These are phyloP conservation scores for Pseudocercospora eumusae DNA, from an alignment of 2,329 filamentous ascomycete species.

Conservation along the genomic window DNA sequence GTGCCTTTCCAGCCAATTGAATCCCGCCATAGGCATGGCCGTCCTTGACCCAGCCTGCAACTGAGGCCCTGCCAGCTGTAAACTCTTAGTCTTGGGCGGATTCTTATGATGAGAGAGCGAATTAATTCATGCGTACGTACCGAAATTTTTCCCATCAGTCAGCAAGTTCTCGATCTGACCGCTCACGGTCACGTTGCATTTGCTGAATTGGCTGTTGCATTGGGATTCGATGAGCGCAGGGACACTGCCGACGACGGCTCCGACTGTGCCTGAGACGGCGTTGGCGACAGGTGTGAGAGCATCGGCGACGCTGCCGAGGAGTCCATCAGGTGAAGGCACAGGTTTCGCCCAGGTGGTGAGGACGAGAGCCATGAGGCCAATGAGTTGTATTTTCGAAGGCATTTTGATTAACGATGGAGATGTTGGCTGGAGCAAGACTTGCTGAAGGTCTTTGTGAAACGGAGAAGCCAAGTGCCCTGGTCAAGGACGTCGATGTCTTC, in stretches of 20 bases:
- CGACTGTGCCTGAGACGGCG: slow-evolving; percentile 11
- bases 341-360: background rate
- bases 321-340: background rate
- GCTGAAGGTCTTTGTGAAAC: background rate
- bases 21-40: slow-evolving; percentile 18
- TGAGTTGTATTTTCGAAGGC: background rate
- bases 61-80: slow-evolving; percentile 18
- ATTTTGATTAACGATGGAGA: background rate
- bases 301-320: background rate
- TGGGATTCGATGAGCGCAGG: slow-evolving; percentile 12
- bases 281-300: background rate
- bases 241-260: slow-evolving; percentile 8
- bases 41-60: slow-evolving; percentile 22
- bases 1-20: slow-evolving; percentile 15
- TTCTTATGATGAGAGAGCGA: too few species aligned
- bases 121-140: slow-evolving; percentile 10
- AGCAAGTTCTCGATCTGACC: slow-evolving; percentile 19
- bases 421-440: background rate
- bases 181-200: slow-evolving; percentile 20
- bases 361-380: background rate
- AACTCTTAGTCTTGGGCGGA: background rate
- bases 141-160: slow-evolving; percentile 19
- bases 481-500: background rate
- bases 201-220: slow-evolving; percentile 14
- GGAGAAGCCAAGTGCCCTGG: background rate